Evolutionary conservation across 331 rosid genomes (phyloP).

Genomic region (Prunus yedoensis): DNA sequence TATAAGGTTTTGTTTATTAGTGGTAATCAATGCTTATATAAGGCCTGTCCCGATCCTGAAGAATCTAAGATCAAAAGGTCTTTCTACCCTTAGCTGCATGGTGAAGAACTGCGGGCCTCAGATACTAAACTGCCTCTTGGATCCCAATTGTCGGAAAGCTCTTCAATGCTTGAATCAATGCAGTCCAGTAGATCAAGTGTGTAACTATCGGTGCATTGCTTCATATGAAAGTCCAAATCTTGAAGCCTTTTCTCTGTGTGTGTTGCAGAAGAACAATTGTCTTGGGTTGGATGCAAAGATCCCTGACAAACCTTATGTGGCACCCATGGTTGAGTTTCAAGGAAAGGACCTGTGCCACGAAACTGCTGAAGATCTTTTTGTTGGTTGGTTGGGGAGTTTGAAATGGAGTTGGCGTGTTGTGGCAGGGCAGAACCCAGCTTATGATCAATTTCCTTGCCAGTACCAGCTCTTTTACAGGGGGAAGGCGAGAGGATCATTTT

Average conservation of each 20-base stretch:
- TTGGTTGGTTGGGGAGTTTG: slow-evolving; percentile 88
- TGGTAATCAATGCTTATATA: slow-evolving; percentile 76
- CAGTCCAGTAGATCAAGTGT: slow-evolving; percentile 95
- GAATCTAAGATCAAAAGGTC: slow-evolving; percentile 92
- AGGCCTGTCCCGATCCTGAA: slow-evolving; percentile 79
- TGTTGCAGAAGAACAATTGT: slow-evolving; percentile 89
- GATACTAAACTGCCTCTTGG: slow-evolving; percentile 79
- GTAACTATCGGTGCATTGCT: slow-evolving; percentile 85
- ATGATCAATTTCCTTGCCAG: slow-evolving; percentile 93
- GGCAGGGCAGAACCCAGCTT: slow-evolving; percentile 96
- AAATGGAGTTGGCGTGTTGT: slow-evolving; percentile 95
- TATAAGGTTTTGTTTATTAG: slow-evolving; percentile 82
- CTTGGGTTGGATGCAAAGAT: slow-evolving; percentile 84
- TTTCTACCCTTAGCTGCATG: slow-evolving; percentile 86
- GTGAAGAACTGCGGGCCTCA: slow-evolving; percentile 80
- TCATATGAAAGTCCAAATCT: slow-evolving; percentile 73
- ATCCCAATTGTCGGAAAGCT: slow-evolving; percentile 87
- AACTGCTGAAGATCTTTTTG: slow-evolving; percentile 74
- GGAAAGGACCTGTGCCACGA: slow-evolving; percentile 54
- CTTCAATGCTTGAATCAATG: slow-evolving; percentile 84
- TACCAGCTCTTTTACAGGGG: slow-evolving; percentile 91
- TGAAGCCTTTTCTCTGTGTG: slow-evolving; percentile 92
- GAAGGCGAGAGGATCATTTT: slow-evolving; percentile 84
- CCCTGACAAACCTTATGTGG: slow-evolving; percentile 68
- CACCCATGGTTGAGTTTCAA: slow-evolving; percentile 56